Evolutionary conservation across 768 basidiomycete genomes (phyloP).

Genomic region (Rhizopogon roseolus): DNA sequence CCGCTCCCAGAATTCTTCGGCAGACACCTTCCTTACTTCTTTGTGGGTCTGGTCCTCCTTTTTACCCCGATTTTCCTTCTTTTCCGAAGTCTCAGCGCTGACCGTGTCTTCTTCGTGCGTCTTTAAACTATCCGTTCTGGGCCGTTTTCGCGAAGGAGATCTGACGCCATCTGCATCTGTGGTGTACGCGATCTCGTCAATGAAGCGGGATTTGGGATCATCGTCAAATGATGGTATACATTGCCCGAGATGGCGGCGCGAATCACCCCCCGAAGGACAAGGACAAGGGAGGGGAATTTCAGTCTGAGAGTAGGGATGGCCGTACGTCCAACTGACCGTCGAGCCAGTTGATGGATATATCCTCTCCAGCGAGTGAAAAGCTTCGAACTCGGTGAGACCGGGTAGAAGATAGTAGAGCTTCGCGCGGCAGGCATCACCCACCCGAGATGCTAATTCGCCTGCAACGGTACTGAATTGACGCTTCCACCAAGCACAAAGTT

Average conservation of each 20-base stretch:
- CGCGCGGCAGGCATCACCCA: background rate
- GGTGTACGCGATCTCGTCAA: constrained; percentile 84
- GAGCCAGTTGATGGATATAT: constrained; percentile 20
- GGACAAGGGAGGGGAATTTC: constrained; percentile 41
- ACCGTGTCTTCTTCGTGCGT: constrained; percentile 19
- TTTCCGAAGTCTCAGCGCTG: constrained; percentile 20
- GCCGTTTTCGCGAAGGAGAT: constrained; percentile 60
- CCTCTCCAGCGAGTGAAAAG: constrained; percentile 48
- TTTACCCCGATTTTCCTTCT: constrained; percentile 15
- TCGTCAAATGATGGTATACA: constrained; percentile 93
- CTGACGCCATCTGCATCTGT: constrained; percentile 52
- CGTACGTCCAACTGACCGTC: constrained; percentile 57
- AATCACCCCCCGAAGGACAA: constrained; percentile 37
- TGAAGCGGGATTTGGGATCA: constrained; percentile 91
- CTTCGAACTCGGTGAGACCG: constrained; percentile 65
- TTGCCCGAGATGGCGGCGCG: constrained; percentile 46
- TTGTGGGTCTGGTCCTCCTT: constrained; percentile 39
- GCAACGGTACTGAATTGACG: constrained; percentile 59
- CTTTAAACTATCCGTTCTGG: constrained; percentile 25
- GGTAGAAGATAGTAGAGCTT: constrained; percentile 64
- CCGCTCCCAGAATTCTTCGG: constrained; percentile 94
- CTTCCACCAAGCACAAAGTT: constrained; percentile 93
- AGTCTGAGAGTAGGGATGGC: constrained; percentile 64
- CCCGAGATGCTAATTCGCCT: constrained; percentile 26
- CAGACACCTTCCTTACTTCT: constrained; percentile 52